Conservation (phyloP, 768 basidiomycete genomes). For the Strobilomyces dryophilus region DNA sequence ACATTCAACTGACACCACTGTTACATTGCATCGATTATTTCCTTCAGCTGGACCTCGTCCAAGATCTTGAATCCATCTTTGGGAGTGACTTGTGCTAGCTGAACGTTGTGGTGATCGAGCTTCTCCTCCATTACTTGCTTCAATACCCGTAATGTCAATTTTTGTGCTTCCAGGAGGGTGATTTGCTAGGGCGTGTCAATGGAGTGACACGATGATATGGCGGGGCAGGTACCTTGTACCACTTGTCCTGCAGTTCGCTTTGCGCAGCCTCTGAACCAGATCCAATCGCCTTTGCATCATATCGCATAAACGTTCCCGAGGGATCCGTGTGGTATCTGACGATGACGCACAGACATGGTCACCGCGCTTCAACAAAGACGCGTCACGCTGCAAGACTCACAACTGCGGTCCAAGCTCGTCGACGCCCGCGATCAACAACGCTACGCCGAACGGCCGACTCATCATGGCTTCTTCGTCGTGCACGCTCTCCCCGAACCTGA, state of each 20-base stretch:
- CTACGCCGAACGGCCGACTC: slow-evolving; percentile 99
- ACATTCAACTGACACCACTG: slow-evolving; percentile 12
- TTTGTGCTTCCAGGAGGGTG: slow-evolving; percentile 83
- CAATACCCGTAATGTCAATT: slow-evolving; percentile 79
- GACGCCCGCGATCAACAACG: slow-evolving; percentile 93
- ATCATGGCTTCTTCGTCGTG: slow-evolving; percentile 99
- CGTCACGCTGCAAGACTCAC: slow-evolving; percentile 44
- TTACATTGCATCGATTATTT: slow-evolving; percentile 82
- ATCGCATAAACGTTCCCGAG: slow-evolving; percentile 94
- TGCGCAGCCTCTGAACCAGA: slow-evolving; percentile 98
- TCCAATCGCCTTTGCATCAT: slow-evolving; percentile 98
- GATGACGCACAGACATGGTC: not conserved
- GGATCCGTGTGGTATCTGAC: slow-evolving; percentile 95
- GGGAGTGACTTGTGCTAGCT: slow-evolving; percentile 91
- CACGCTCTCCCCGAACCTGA: slow-evolving; percentile 97
- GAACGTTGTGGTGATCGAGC: slow-evolving; percentile 97
- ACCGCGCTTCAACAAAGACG: slow-evolving; percentile 1
- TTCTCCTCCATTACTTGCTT: slow-evolving; percentile 99
- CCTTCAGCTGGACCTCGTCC: slow-evolving; percentile 74
- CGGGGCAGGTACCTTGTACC: slow-evolving; percentile 68
- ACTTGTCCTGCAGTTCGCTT: slow-evolving; percentile 94
- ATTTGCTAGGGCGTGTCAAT: slow-evolving; percentile 63
- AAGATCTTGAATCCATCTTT: slow-evolving; percentile 87
- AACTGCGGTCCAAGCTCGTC: slow-evolving; percentile 95
- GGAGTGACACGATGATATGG: not conserved